Evolutionary conservation across 2,329 filamentous ascomycete genomes (phyloP).

Genomic region (Microdochium trichocladiopsis): DNA sequence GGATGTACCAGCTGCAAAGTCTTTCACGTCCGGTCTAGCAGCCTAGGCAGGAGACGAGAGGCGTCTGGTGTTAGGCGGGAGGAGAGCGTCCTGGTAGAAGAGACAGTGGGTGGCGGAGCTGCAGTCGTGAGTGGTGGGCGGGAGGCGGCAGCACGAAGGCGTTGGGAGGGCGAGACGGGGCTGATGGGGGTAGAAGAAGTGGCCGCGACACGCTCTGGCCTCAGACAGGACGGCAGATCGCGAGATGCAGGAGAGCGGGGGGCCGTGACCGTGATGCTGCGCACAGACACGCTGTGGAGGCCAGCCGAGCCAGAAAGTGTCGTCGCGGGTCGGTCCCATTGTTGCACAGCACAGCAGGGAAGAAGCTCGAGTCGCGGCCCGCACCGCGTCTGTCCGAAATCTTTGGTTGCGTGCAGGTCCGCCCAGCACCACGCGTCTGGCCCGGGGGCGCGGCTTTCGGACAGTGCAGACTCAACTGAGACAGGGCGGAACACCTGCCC

Average conservation of each 20-base stretch:
- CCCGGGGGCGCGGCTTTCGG: too few species aligned
- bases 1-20: conserved; percentile 9
- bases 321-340: too few species aligned
- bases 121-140: conserved; percentile 2
- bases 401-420: not conserved
- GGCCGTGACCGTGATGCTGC: too few species aligned
- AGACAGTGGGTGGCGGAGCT: conserved; percentile 1
- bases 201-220: conserved; percentile 12
- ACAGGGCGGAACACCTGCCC: not conserved
- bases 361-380: not conserved
- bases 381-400: not conserved
- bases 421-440: too few species aligned
- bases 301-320: too few species aligned
- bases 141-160: conserved; percentile 2
- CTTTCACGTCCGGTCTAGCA: conserved; percentile 18
- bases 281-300: too few species aligned
- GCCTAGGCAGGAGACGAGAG: conserved; percentile 13
- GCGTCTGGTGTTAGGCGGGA: conserved; percentile 14
- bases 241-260: conserved; percentile 2
- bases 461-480: not conserved
- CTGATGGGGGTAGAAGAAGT: conserved; percentile 1
- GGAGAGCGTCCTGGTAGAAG: conserved; percentile 3
- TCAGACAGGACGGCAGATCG: conserved; percentile 10
- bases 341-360: conserved; percentile 2
- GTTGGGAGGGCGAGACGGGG: conserved; percentile 1